Conservation (phyloP, 352 stramenopile species). For the Phytophthora macrochlamydospora region DNA sequence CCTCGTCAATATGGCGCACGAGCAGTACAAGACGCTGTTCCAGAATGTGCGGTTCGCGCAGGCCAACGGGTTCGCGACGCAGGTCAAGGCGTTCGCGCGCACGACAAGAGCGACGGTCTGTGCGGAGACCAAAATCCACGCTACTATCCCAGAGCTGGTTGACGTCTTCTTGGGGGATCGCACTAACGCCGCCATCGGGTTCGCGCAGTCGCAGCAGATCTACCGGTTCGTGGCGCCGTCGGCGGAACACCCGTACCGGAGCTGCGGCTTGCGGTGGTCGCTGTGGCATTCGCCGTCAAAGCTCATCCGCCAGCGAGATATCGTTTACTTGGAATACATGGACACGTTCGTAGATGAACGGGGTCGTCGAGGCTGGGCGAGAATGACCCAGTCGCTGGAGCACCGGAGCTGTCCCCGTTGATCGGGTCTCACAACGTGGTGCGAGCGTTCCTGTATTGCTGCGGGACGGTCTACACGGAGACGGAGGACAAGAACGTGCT, state of each 20-base stretch:
- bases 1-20: slow-evolving; percentile 40
- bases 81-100: slow-evolving; percentile 51
- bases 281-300: slow-evolving; percentile 67
- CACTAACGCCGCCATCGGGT: slow-evolving; percentile 63
- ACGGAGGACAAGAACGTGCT: slow-evolving; percentile 52
- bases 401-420: slow-evolving; percentile 66
- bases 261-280: slow-evolving; percentile 64
- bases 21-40: slow-evolving; percentile 45
- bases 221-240: slow-evolving; percentile 55
- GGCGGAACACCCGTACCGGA: slow-evolving; percentile 52
- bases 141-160: slow-evolving; percentile 56
- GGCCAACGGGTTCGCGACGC: slow-evolving; percentile 48
- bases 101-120: slow-evolving; percentile 63
- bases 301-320: slow-evolving; percentile 62
- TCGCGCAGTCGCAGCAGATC: slow-evolving; percentile 64
- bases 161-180: slow-evolving; percentile 67
- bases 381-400: slow-evolving; percentile 66
- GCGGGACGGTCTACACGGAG: slow-evolving; percentile 64
- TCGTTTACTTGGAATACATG: slow-evolving; percentile 73
- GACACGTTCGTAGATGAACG: slow-evolving; percentile 65
- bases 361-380: slow-evolving; percentile 61
- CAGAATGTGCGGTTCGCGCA: slow-evolving; percentile 46
- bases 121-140: slow-evolving; percentile 48
- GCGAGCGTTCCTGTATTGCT: slow-evolving; percentile 63
- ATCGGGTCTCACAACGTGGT: slow-evolving; percentile 58